phyloP scores from a whole-genome alignment of 495 filamentous ascomycete genomes.

The Penicillium nucicola region DNA sequence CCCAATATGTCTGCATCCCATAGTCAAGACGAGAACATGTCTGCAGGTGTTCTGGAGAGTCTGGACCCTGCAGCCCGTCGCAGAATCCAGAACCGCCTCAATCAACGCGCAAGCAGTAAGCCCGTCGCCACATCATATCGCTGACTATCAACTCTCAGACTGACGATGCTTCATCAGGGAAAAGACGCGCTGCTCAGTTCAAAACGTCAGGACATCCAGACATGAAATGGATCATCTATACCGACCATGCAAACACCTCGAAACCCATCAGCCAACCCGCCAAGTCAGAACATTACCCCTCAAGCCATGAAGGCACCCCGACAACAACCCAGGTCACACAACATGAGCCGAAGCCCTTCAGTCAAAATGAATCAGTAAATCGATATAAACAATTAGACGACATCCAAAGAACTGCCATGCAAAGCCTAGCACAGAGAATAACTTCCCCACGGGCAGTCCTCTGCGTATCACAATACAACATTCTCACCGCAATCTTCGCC shows the following conservation, averaged over 20 bases:
- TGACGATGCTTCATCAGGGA: constrained; percentile 7
- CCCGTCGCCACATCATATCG: neutral
- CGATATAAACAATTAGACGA: neutral
- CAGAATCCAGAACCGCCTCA: constrained; percentile 24
- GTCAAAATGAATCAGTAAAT: too few species aligned
- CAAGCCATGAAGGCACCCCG: too few species aligned
- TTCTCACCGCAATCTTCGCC: constrained; percentile 9
- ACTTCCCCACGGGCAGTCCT: neutral
- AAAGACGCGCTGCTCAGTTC: constrained; percentile 10
- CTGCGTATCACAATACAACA: constrained; percentile 11
- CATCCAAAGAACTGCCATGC: neutral
- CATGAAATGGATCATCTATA: constrained; percentile 19
- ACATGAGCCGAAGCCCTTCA: neutral
- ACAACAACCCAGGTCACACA: too few species aligned
- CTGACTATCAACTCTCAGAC: neutral
- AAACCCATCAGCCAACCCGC: neutral
- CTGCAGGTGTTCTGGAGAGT: neutral
- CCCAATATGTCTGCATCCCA: neutral
- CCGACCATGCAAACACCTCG: neutral
- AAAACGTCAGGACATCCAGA: neutral
- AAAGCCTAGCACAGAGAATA: neutral
- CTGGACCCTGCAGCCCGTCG: constrained; percentile 14
- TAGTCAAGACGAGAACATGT: neutral
- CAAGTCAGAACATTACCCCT: neutral
- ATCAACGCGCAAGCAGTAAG: constrained; percentile 25